These are phyloP conservation scores for Dendrobium officinale DNA, from an alignment of 106 monocot genomes.

Conservation along the genomic window DNA sequence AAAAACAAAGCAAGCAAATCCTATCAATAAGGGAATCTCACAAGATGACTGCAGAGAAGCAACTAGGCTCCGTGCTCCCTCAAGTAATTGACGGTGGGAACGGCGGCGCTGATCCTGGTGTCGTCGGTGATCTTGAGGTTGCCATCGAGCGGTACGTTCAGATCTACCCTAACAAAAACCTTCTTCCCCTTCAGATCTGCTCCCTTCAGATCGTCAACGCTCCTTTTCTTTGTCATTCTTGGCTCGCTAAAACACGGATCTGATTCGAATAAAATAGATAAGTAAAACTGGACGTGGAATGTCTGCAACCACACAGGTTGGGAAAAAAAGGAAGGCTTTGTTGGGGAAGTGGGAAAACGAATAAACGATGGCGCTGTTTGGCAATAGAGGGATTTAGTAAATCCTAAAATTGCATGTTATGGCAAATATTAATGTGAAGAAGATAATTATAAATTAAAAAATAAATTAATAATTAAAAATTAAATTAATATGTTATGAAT, in stretches of 20 bases:
- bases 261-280: neutral
- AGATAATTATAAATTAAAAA: no score
- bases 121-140: slow-evolving; percentile 66
- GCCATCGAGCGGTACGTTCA: slow-evolving; percentile 44
- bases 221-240: slow-evolving; percentile 42
- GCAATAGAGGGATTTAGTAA: no score
- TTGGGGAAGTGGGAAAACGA: no score
- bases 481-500: no score
- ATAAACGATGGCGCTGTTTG: no score
- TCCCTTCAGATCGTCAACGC: slow-evolving; percentile 27
- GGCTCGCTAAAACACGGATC: neutral
- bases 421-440: no score
- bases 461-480: no score
- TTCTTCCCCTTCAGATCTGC: slow-evolving; percentile 38
- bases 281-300: no score
- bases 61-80: slow-evolving; percentile 36
- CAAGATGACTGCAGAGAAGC: slow-evolving; percentile 60
- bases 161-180: slow-evolving; percentile 46
- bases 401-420: no score
- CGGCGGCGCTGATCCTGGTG: slow-evolving; percentile 54
- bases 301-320: no score
- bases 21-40: slow-evolving; percentile 11
- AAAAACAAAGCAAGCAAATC: neutral
- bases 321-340: no score
- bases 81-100: slow-evolving; percentile 65